These are phyloP conservation scores for Kwoniella newhampshirensis DNA, from an alignment of 768 basidiomycete species.

Conservation along the genomic window DNA sequence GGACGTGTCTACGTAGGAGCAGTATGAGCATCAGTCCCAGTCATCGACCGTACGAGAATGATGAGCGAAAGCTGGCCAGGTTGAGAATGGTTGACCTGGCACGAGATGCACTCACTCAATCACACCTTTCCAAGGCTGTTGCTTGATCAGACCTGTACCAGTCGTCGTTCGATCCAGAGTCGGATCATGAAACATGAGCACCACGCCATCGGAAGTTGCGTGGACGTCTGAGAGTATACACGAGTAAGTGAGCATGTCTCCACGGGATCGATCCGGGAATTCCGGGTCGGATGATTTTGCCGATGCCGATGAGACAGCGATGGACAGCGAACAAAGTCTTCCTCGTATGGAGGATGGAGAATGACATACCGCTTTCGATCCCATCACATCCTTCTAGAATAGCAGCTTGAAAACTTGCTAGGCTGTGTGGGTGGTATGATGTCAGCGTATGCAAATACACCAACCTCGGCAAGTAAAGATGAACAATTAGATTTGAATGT, in stretches of 20 bases:
- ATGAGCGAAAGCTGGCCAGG: no score
- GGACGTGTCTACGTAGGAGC: conserved; percentile 52
- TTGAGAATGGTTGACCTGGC: no score
- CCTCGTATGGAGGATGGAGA: neutral
- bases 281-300: no score
- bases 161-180: conserved; percentile 53
- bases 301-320: no score
- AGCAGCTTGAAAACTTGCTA: conserved; percentile 51
- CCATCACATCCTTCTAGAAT: conserved; percentile 50
- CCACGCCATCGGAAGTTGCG: conserved; percentile 47
- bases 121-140: conserved; percentile 49
- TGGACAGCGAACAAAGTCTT: no score
- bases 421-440: conserved; percentile 2
- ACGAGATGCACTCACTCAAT: conserved; percentile 43
- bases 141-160: conserved; percentile 50
- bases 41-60: no score
- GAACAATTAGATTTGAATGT: no score
- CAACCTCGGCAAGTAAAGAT: no score
- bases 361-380: conserved; percentile 49
- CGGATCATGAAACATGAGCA: conserved; percentile 55
- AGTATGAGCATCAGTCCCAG: no score
- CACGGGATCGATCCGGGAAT: no score
- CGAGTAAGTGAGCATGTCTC: no score
- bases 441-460: no score
- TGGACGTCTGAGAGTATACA: conserved; percentile 40